Conservation (phyloP, 164 flowering plant species). For the Brasenia schreberi region DNA sequence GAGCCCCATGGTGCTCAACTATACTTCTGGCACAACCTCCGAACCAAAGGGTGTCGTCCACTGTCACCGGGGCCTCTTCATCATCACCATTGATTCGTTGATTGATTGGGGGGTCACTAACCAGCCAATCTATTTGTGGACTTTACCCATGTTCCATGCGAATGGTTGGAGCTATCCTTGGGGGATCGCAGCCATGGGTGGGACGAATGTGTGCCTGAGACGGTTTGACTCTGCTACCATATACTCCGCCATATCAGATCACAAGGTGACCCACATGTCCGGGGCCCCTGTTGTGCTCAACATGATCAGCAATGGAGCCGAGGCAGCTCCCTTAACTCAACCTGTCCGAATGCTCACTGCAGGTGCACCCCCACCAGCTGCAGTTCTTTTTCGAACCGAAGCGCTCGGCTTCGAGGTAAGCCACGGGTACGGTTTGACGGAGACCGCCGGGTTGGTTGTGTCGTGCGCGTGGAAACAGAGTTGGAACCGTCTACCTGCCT, state of each 20-base stretch:
- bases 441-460: constrained; percentile 28
- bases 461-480: constrained; percentile 36
- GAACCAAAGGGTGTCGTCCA: constrained; percentile 47
- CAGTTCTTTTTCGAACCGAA: constrained; percentile 23
- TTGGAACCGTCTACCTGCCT: constrained; percentile 33
- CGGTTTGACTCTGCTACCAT: constrained; percentile 21
- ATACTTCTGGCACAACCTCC: constrained; percentile 53
- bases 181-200: constrained; percentile 48
- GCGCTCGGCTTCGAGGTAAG: constrained; percentile 29
- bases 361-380: constrained; percentile 47
- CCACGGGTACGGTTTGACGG: constrained; percentile 48
- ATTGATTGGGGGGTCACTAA: constrained; percentile 24
- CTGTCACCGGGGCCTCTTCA: constrained; percentile 32
- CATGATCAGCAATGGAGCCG: constrained; percentile 23
- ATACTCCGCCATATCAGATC: constrained; percentile 8
- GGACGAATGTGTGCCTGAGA: constrained; percentile 40
- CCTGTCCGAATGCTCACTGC: constrained; percentile 35
- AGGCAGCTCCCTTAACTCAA: constrained; percentile 3
- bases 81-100: constrained; percentile 18
- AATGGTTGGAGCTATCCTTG: constrained; percentile 49
- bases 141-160: constrained; percentile 47
- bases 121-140: constrained; percentile 38
- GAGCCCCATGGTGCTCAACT: constrained; percentile 34
- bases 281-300: constrained; percentile 49
- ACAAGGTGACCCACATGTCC: constrained; percentile 42